These are phyloP conservation scores for Cutaneotrichosporon mucoides DNA, from an alignment of 1,284 basidiomycete species.

Conservation along the genomic window DNA sequence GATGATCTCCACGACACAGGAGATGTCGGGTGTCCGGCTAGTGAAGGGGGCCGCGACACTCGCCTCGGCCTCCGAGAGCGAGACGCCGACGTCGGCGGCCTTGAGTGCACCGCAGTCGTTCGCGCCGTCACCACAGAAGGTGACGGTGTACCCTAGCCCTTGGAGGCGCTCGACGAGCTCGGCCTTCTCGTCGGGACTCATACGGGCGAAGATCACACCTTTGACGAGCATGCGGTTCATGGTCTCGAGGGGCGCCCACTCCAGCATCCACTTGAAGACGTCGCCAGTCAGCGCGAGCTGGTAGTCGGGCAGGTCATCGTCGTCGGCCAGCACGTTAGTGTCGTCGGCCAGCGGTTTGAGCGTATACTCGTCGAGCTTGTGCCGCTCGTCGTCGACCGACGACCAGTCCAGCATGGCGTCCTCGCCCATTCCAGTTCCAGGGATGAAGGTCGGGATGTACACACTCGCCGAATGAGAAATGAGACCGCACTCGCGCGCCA, in stretches of 20 bases:
- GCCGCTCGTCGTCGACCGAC: constrained; percentile 80
- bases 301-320: constrained; percentile 72
- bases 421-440: constrained; percentile 67
- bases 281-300: constrained; percentile 93
- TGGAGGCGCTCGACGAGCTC: constrained; percentile 95
- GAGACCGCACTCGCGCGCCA: constrained; percentile 90
- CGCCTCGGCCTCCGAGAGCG: constrained; percentile 95
- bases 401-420: constrained; percentile 80
- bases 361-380: constrained; percentile 83
- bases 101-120: constrained; percentile 99
- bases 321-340: constrained; percentile 60
- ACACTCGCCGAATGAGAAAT: constrained; percentile 85
- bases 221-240: constrained; percentile 97
- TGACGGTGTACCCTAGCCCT: constrained; percentile 86
- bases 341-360: constrained; percentile 70
- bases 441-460: constrained; percentile 78
- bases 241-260: constrained; percentile 88
- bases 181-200: constrained; percentile 99
- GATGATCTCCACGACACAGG: constrained; percentile 94
- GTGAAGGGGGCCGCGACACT: constrained; percentile 99
- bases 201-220: constrained; percentile 92
- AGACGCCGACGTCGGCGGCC: constrained; percentile 96
- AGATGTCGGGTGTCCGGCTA: constrained; percentile 86
- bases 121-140: constrained; percentile 98
- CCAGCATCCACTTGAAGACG: constrained; percentile 98